A percentile compares a stretch with the other conserved stretches of the same genome.
These are phyloP conservation scores for Ganoderma lucidum DNA, from an alignment of 1,284 basidiomycete species.

Conservation along the genomic window DNA sequence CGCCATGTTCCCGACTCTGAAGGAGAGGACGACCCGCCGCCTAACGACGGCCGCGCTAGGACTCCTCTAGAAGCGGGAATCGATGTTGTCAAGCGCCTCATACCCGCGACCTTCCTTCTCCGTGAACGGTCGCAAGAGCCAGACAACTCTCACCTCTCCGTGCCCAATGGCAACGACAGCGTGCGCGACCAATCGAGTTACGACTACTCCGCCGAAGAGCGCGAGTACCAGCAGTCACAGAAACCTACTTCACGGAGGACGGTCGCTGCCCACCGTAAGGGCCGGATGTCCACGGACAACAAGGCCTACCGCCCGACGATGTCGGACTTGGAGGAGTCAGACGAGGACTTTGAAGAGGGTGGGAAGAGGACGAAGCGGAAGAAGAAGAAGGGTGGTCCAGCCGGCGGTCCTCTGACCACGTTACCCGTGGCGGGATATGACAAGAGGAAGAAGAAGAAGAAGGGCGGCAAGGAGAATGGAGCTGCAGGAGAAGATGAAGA, in stretches of 20 bases:
- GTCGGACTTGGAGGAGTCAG: slow-evolving; percentile 67
- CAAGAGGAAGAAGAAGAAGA: slow-evolving; percentile 56
- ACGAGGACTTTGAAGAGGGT: slow-evolving; percentile 65
- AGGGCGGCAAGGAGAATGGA: slow-evolving; percentile 43
- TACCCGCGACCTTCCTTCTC: slow-evolving; percentile 64
- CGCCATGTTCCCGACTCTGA: slow-evolving; percentile 71
- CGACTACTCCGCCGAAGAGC: slow-evolving; percentile 80
- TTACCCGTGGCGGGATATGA: slow-evolving; percentile 72
- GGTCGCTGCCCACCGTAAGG: slow-evolving; percentile 53
- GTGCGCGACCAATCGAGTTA: slow-evolving; percentile 64
- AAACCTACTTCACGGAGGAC: slow-evolving; percentile 40
- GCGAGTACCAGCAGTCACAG: slow-evolving; percentile 54
- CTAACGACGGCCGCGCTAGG: slow-evolving; percentile 55
- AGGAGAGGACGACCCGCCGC: slow-evolving; percentile 52
- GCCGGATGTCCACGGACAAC: slow-evolving; percentile 76
- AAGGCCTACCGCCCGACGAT: slow-evolving; percentile 76
- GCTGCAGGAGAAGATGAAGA: slow-evolving; percentile 47
- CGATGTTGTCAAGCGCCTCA: slow-evolving; percentile 60
- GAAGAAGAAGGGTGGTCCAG: slow-evolving; percentile 62
- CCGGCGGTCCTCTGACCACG: slow-evolving; percentile 64
- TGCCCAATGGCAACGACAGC: slow-evolving; percentile 42
- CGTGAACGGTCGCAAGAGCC: slow-evolving; percentile 65
- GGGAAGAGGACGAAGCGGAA: slow-evolving; percentile 57
- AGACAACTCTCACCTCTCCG: slow-evolving; percentile 41
- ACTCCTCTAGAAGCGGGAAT: slow-evolving; percentile 68